Evolutionary conservation across 1,284 basidiomycete genomes (phyloP).

Genomic region (Meira miltonrushii): DNA sequence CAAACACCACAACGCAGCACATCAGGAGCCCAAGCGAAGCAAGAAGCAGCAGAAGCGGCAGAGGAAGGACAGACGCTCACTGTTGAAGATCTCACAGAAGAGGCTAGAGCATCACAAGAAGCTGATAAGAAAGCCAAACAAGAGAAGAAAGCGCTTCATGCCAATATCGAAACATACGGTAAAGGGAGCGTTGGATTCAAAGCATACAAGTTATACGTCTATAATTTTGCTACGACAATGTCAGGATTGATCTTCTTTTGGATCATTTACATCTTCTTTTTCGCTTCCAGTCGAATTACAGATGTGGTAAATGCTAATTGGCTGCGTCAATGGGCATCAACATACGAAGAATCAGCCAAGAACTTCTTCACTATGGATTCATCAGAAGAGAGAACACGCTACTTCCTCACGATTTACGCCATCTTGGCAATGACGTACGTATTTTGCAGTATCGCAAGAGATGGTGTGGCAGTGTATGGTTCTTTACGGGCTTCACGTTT

Average conservation of each 20-base stretch:
- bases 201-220: slow-evolving; percentile 45
- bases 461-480: slow-evolving; percentile 34
- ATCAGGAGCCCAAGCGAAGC: neutral
- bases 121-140: slow-evolving; percentile 35
- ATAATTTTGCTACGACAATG: slow-evolving; percentile 24
- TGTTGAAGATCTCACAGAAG: slow-evolving; percentile 42
- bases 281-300: slow-evolving; percentile 30
- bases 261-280: slow-evolving; percentile 31
- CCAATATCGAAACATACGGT: slow-evolving; percentile 46
- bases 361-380: neutral
- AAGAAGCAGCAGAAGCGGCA: neutral
- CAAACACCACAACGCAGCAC: slow-evolving; percentile 6
- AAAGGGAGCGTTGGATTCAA: slow-evolving; percentile 35
- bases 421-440: slow-evolving; percentile 36
- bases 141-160: slow-evolving; percentile 30
- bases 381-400: slow-evolving; percentile 32
- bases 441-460: slow-evolving; percentile 32
- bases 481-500: slow-evolving; percentile 39
- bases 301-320: slow-evolving; percentile 45
- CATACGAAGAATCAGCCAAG: slow-evolving; percentile 21
- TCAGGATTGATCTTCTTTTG: slow-evolving; percentile 31
- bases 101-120: slow-evolving; percentile 31
- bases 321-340: slow-evolving; percentile 47
- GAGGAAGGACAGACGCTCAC: slow-evolving; percentile 19
- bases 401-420: slow-evolving; percentile 44